Percentiles rank a stretch among this genome's conserved stretches.
Conservation (phyloP, 2,329 filamentous ascomycete species). For the Trichoderma sp. region DNA sequence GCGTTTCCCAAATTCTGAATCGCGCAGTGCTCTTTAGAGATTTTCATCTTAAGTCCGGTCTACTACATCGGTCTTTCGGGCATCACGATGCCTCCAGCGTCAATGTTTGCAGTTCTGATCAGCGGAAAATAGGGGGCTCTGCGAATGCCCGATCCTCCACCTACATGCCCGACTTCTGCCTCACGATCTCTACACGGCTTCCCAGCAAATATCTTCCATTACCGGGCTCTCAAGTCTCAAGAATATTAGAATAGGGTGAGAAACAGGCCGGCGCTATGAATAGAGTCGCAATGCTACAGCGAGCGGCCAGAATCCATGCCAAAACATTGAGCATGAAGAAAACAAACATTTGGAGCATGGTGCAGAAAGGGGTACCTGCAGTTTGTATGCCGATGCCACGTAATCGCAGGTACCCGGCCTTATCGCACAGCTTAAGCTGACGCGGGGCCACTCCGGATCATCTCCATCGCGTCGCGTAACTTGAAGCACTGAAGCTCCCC, state of each 20-base stretch:
- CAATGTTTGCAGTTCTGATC: neutral
- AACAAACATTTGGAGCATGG: neutral
- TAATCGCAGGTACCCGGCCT: neutral
- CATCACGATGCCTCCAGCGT: neutral
- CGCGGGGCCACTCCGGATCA: constrained; percentile 27
- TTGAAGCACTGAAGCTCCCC: constrained; percentile 24
- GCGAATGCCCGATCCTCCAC: neutral
- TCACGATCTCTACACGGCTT: too few relatives aligned
- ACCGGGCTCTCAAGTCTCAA: neutral
- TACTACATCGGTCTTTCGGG: too few relatives aligned
- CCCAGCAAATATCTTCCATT: neutral
- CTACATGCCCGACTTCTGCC: neutral
- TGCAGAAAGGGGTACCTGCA: neutral
- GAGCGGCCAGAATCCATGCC: neutral
- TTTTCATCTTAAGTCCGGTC: too few relatives aligned
- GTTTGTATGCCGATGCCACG: neutral
- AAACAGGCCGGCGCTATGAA: neutral
- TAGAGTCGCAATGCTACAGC: neutral
- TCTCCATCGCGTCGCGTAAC: constrained; percentile 25
- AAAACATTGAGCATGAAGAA: neutral
- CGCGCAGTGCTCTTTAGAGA: too few relatives aligned
- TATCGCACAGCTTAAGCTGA: constrained; percentile 6
- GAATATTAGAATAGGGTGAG: too few relatives aligned
- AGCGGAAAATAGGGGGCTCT: constrained; percentile 11
- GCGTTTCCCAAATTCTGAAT: too few relatives aligned